Percentiles rank a stretch among this genome's conserved stretches.
These are phyloP conservation scores for Auricularia sp. DNA, from an alignment of 768 basidiomycete species.

Conservation along the genomic window DNA sequence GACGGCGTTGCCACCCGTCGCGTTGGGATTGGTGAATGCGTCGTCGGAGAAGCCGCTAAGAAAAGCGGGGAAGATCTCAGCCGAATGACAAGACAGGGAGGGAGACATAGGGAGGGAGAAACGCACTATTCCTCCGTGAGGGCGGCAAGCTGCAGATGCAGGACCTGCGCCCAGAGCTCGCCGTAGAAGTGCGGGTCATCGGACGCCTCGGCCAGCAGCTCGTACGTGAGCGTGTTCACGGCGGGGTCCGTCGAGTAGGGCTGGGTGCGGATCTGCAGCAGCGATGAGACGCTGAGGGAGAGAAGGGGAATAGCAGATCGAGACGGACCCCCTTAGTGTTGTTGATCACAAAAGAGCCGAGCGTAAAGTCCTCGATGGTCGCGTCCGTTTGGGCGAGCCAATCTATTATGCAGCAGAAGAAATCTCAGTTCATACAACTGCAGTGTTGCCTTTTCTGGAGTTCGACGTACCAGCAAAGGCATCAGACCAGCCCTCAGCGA, in stretches of 20 bases:
- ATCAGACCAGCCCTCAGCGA: constrained; percentile 54
- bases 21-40: not conserved
- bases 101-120: not conserved
- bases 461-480: not conserved
- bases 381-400: constrained; percentile 31
- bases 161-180: constrained; percentile 44
- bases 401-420: not conserved
- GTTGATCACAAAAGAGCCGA: constrained; percentile 48
- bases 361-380: constrained; percentile 23
- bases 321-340: constrained; percentile 42
- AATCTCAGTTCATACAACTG: too few relatives aligned
- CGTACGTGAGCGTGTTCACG: constrained; percentile 38
- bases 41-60: constrained; percentile 12
- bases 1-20: constrained; percentile 11
- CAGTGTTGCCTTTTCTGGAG: not conserved
- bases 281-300: constrained; percentile 8
- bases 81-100: too few relatives aligned
- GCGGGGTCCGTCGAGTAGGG: constrained; percentile 8
- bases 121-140: constrained; percentile 15
- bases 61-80: not conserved
- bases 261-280: not conserved
- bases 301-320: constrained; percentile 45
- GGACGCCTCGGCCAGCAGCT: constrained; percentile 23
- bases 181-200: constrained; percentile 36
- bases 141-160: constrained; percentile 25